Conservation (phyloP, 1,284 basidiomycete species). For the Fomes fomentarius region DNA sequence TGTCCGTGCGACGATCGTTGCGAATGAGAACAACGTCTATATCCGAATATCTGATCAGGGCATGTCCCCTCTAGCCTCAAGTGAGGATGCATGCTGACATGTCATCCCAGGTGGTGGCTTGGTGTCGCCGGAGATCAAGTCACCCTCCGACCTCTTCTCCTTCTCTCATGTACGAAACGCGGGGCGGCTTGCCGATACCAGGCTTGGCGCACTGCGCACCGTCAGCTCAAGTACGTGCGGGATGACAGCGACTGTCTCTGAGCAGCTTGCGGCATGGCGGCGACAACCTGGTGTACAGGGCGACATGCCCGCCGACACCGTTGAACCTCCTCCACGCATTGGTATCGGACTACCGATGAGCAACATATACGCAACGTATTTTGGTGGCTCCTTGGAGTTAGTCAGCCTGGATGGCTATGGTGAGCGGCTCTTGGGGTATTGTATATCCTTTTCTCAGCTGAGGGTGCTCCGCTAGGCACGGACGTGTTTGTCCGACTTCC, state of each 20-base stretch:
- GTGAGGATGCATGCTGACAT: not conserved
- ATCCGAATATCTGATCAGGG: slow-evolving; percentile 89
- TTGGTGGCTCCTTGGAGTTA: slow-evolving; percentile 82
- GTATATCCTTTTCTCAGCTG: not conserved
- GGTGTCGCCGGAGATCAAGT: slow-evolving; percentile 51
- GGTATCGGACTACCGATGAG: slow-evolving; percentile 87
- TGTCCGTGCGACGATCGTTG: slow-evolving; percentile 74
- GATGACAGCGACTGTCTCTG: slow-evolving; percentile 74
- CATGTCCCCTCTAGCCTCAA: slow-evolving; percentile 28
- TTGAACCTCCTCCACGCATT: slow-evolving; percentile 62
- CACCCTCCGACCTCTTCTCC: slow-evolving; percentile 76
- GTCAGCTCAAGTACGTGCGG: slow-evolving; percentile 65
- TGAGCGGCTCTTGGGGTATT: slow-evolving; percentile 36
- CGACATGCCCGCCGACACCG: slow-evolving; percentile 46
- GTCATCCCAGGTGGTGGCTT: slow-evolving; percentile 67
- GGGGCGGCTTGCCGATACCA: slow-evolving; percentile 64
- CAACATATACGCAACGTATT: slow-evolving; percentile 85
- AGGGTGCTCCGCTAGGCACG: slow-evolving; percentile 54
- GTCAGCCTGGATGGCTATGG: slow-evolving; percentile 85
- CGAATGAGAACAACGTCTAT: slow-evolving; percentile 70
- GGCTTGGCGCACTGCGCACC: slow-evolving; percentile 70
- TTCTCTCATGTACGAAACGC: slow-evolving; percentile 83
- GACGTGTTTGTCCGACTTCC: slow-evolving; percentile 83
- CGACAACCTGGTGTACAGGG: slow-evolving; percentile 38
- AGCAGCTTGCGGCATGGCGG: slow-evolving; percentile 61